Percentiles rank a stretch among this genome's conserved stretches.
Conservation (phyloP, 164 flowering plant genomes). For the Kalanchoe fedtschenkoi region DNA sequence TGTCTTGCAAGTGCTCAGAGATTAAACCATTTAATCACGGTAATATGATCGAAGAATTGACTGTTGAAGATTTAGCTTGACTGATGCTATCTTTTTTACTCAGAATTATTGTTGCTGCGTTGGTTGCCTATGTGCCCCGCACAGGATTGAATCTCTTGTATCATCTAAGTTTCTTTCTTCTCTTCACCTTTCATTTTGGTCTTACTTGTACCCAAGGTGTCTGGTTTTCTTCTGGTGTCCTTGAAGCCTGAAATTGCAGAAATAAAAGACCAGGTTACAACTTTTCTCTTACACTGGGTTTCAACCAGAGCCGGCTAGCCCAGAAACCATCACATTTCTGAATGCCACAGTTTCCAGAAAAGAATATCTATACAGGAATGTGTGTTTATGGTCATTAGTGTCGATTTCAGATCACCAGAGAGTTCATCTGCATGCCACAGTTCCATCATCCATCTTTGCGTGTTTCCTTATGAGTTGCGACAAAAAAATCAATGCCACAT, state of each 20-base stretch:
- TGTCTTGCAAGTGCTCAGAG: constrained; percentile 52
- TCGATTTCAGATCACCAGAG: no score
- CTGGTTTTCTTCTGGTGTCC: not conserved
- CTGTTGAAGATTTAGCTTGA: constrained; percentile 30
- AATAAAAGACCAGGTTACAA: not conserved
- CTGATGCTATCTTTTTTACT: not conserved
- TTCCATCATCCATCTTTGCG: not conserved
- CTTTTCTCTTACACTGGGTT: not conserved
- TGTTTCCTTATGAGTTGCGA: not conserved
- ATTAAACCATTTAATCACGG: constrained; percentile 41
- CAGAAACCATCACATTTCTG: not conserved
- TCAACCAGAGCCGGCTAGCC: not conserved
- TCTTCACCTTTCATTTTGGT: not conserved
- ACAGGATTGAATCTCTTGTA: not conserved
- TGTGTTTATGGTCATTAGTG: not conserved
- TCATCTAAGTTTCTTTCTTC: not conserved
- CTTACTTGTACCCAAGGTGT: not conserved
- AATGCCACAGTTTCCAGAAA: not conserved
- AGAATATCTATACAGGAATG: not conserved
- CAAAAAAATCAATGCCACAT: not conserved
- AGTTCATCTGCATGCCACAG: not conserved
- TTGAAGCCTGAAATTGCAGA: not conserved
- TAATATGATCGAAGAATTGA: constrained; percentile 58
- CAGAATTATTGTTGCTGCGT: not conserved
- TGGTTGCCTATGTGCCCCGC: not conserved